Conservation (phyloP, 2,329 filamentous ascomycete genomes). For the Myotisia sp. region DNA sequence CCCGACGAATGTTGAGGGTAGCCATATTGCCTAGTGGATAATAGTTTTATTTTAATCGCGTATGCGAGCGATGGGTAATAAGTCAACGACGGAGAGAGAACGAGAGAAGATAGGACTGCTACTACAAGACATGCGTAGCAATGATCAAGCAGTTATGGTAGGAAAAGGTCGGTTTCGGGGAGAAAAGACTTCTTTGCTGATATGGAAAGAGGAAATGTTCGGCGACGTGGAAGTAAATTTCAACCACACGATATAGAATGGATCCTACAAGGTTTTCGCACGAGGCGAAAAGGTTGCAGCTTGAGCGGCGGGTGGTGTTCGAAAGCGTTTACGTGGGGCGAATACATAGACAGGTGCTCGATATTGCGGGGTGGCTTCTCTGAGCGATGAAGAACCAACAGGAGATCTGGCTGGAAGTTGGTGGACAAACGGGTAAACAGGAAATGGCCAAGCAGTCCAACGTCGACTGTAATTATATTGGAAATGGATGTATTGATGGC, state of each 20-base stretch:
- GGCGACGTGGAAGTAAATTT: conserved; percentile 27
- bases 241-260: conserved; percentile 89
- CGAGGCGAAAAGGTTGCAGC: conserved; percentile 95
- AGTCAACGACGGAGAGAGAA: conserved; percentile 20
- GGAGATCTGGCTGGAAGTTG: conserved; percentile 4
- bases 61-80: conserved; percentile 16
- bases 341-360: conserved; percentile 82
- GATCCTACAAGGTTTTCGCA: conserved; percentile 83
- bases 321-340: conserved; percentile 88
- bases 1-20: conserved; percentile 91
- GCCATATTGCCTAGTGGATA: conserved; percentile 58
- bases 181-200: conserved; percentile 13
- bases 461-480: too few species aligned
- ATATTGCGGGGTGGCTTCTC: conserved; percentile 24
- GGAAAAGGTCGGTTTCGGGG: conserved; percentile 10
- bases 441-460: too few species aligned
- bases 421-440: too few species aligned
- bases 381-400: conserved; percentile 20
- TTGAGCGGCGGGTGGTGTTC: conserved; percentile 85
- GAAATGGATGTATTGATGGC: too few species aligned
- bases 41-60: conserved; percentile 14
- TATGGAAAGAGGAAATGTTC: conserved; percentile 12
- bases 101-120: conserved; percentile 32
- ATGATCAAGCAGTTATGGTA: conserved; percentile 4
- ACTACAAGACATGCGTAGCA: conserved; percentile 47